Base-by-base conservation (phyloP, 2,329 filamentous ascomycete genomes). In the Scedosporium apiospermum region DNA sequence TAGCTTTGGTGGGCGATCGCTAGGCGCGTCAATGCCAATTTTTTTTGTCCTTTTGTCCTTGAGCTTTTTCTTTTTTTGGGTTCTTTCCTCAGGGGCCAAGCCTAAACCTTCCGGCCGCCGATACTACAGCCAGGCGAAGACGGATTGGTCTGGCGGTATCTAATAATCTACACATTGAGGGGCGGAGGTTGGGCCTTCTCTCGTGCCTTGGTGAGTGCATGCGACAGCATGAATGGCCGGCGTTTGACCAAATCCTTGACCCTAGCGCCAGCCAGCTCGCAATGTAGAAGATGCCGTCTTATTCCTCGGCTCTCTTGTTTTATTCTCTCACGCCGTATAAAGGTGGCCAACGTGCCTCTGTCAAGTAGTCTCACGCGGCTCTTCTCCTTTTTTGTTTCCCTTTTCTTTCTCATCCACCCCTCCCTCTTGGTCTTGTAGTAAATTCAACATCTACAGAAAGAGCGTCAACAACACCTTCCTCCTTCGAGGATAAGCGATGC, bases 401-500 rank as follows among this genome's bases (percentile, higher is more conserved):
- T 61, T 61, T 18, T 21, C 41, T 16, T 51, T 38, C 59, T 16
- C 41, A 21, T 34, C 14, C 27, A n/a, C 44, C 41, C 21, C 59
- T 27, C 34, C n/a, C n/a, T 44, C 60, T 61, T 38, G 21, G n/a
- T 34, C 18, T 44, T 51, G 27, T 42, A 23, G 59, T 51, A 27
- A 34, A 53, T 34, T 21, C 59, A 61, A 38, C 44, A 51, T 53
- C 14, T 61, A 34, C 44, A 51, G 51, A 38, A 55, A 18, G 18
- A 55, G 23, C 21, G 18, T 23, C 51, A 55, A 14, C 34, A 38
- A 27, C 51, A 42, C 26, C 18, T 38, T 38, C 16, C n/a, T 42
- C 27, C 27, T 38, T 27, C 23, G 55, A 58, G 26, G 55, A 23
- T 27, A 58, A 58, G 27, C 55, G 55, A 87, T 87, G 85, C 83